Base-by-base conservation (phyloP, 2,329 filamentous ascomycete genomes). In the Stachybotrys echinatus region DNA sequence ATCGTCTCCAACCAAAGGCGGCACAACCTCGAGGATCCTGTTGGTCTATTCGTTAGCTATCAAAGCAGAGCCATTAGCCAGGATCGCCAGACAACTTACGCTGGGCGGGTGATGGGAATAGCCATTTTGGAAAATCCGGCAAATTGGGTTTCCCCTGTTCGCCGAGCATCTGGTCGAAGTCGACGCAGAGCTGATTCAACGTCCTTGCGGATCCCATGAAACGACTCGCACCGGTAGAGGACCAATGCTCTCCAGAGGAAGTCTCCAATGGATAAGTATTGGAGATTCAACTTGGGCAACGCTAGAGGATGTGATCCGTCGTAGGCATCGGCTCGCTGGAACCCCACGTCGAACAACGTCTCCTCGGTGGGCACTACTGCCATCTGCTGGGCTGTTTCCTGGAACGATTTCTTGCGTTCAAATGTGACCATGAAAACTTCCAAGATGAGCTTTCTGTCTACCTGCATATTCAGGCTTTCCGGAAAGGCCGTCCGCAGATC, bases 171-270 rank as follows among this genome's bases (percentile, higher is more conserved):
- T 2, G 92, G 92, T 56, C 87, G 83, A 52, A 99, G 72, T 43
- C 90, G 84, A 61, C 88, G 88, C 47, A 97, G 65, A 6, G 87
- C 84, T 45, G 89, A 82, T 64, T 96, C 90, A 50, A 99, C 84
- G 64, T 99, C 90, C 61, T 91, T 92, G 43, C 91, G 84, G 52
- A 99, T 92, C 52, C 90, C 89, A 65, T 95, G 97, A 65, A 97
- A 96, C 0, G 92, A 82, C 67, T 99, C 94, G 51, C 86, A 88
- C 39, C 92, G 84, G 65, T 96, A 94, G 8, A 99, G 74, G 14
- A 95, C 79, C 61, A 97, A 86, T 0, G 92, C 91, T 54, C 95
- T 83, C 91, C 92, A 99, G n/a, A 99, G 72, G 60, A 99, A 99
- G 67, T 99, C 94, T 3, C 91, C 91, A 47, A 96, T 83, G 3